Base-by-base conservation (phyloP, 306 rosid genomes). In the Pyrus betulifolia region DNA sequence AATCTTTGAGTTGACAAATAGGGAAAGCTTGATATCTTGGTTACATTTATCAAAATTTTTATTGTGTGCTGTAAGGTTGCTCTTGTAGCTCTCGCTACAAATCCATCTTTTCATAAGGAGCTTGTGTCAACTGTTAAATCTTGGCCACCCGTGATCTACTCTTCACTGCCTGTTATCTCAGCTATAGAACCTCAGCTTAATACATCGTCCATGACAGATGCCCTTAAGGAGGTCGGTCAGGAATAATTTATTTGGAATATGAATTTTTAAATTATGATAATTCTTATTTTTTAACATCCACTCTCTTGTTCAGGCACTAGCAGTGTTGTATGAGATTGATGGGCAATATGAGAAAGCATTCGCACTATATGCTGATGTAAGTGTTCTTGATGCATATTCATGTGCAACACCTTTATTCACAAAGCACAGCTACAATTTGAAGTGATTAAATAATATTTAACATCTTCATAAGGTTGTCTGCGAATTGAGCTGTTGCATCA, bases 121-220 rank as follows among this genome's bases (percentile, higher is more conserved):
- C 93, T 95, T 77, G 80, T 91, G 77, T 77, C 84, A 62, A 88
- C 91, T 68, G 84, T 95, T 69, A 95, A 88, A 85, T 87, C 93
- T 74, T 95, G 97, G 99, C 97, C 99, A 21, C 69, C 88, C 62
- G 87, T 81, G 84, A 84, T 95, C 80, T 95, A 92, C 87, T 89
- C 93, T 78, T 87, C 84, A 22, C 79, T 89, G 82, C 93, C 99
- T 74, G 92, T 95, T 75, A 90, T 92, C 84, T 88, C 97, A 57
- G 97, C 99, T 70, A 89, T 95, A 71, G 99, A 95, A 88, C 99
- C 97, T 61, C 99, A 95, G 83, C 86, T 88, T 60, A 91, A 86
- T 85, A 86, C 97, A 78, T 88, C 97, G 0, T 90, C 97, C 72
- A 81, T 89, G 92, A 92, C 97, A 27, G 89, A 92, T 84, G 83